These are phyloP conservation scores for Aspergillus nidulans DNA, from an alignment of 495 filamentous ascomycete species.

Conservation along the genomic window DNA sequence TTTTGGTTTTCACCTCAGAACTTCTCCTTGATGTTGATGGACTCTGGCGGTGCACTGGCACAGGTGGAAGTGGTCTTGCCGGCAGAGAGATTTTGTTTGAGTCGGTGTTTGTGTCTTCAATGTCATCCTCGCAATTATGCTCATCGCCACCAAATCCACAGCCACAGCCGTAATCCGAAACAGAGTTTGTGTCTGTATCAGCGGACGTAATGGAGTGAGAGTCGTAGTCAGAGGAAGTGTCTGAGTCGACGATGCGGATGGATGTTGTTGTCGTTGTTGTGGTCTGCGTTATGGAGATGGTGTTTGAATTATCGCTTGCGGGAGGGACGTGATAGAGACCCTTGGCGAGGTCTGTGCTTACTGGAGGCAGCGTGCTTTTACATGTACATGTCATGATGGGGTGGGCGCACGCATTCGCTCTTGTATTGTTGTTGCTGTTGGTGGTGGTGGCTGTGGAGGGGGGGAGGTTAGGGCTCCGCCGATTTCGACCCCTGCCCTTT, in stretches of 20 bases:
- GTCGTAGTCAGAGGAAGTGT: conserved; percentile 5
- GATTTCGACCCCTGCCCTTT: background rate
- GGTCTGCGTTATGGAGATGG: background rate
- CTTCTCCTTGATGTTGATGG: background rate
- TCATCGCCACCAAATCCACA: background rate
- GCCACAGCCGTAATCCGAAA: background rate
- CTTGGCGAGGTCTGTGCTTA: background rate
- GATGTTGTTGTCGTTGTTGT: conserved; percentile 1
- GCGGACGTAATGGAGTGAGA: background rate
- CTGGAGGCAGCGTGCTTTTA: background rate
- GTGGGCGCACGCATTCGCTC: background rate
- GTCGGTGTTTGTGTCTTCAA: background rate
- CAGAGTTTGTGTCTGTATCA: background rate
- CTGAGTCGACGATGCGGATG: conserved; percentile 14
- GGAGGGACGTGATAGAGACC: no score
- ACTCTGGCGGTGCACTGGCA: background rate
- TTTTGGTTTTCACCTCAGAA: conserved; percentile 12
- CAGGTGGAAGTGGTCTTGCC: background rate
- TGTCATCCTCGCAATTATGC: background rate
- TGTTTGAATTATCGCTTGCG: background rate
- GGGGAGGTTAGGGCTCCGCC: background rate
- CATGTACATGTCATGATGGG: background rate
- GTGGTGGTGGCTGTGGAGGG: background rate
- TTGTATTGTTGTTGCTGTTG: background rate
- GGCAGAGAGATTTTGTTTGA: background rate